A percentile compares a stretch with the other conserved stretches of the same genome.
Evolutionary conservation across 257 asterid species (phyloP).

Genomic region (Gentiana dahurica): DNA sequence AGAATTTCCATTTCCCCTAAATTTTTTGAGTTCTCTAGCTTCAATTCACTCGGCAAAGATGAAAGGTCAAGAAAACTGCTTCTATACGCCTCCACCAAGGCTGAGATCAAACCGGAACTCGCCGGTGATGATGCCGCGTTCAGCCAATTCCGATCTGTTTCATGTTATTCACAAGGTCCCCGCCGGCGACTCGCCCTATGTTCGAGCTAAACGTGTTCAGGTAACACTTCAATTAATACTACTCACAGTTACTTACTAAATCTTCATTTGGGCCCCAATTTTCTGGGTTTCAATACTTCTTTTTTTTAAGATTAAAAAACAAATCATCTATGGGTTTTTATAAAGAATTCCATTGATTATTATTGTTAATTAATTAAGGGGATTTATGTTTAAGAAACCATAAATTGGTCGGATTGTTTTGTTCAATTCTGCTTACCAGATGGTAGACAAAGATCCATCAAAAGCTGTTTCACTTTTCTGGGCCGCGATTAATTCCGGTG

Average conservation of each 20-base stretch:
- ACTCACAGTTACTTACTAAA: not conserved
- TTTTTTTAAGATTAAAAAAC: too few relatives aligned
- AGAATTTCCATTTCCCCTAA: too few relatives aligned
- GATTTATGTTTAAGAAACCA: too few relatives aligned
- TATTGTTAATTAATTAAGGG: too few relatives aligned
- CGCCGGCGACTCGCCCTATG: constrained; percentile 80
- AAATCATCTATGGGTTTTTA: too few relatives aligned
- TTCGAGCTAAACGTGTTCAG: constrained; percentile 84
- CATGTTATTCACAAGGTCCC: constrained; percentile 79
- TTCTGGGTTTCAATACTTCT: not conserved
- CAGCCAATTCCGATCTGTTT: constrained; percentile 39
- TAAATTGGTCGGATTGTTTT: not conserved
- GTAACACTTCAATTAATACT: constrained; percentile 11
- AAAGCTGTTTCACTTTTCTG: constrained; percentile 84
- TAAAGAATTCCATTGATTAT: too few relatives aligned
- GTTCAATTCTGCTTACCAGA: constrained; percentile 7
- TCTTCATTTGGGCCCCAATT: not conserved
- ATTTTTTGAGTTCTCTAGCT: too few relatives aligned
- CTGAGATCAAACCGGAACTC: constrained; percentile 24
- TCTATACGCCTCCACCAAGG: constrained; percentile 72
- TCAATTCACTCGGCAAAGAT: not conserved
- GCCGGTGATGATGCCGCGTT: constrained; percentile 30
- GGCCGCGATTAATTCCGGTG: constrained; percentile 92
- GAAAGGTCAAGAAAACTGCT: constrained; percentile 27
- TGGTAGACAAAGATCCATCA: constrained; percentile 56